Evolutionary conservation across 352 stramenopile genomes (phyloP).

Genomic region (Thraustotheca clavata): DNA sequence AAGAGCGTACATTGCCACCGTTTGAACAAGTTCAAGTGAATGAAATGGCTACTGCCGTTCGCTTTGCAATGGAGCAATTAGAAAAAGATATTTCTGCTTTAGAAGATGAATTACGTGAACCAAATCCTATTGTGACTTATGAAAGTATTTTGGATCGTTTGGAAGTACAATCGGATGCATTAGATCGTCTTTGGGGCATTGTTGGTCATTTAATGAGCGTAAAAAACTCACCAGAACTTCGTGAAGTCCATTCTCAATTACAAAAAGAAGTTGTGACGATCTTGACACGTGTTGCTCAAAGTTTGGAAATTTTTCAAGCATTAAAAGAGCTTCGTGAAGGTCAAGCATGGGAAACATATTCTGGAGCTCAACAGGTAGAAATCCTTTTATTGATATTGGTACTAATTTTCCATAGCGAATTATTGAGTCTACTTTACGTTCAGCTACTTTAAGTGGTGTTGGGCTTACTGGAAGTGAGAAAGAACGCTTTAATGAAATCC

Average conservation of each 20-base stretch:
- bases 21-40: slow-evolving; percentile 56
- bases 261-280: slow-evolving; percentile 92
- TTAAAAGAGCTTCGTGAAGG: slow-evolving; percentile 80
- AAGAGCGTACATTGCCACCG: slow-evolving; percentile 52
- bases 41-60: slow-evolving; percentile 56
- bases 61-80: slow-evolving; percentile 38
- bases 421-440: slow-evolving; percentile 82
- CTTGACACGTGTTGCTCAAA: slow-evolving; percentile 92
- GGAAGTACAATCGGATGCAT: slow-evolving; percentile 86
- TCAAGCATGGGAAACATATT: slow-evolving; percentile 45
- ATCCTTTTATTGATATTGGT: background rate
- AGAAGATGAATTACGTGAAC: slow-evolving; percentile 30
- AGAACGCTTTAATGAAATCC: slow-evolving; percentile 95
- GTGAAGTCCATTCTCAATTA: slow-evolving; percentile 90
- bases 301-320: slow-evolving; percentile 87
- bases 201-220: slow-evolving; percentile 96
- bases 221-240: slow-evolving; percentile 94
- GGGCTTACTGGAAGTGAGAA: slow-evolving; percentile 87
- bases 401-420: slow-evolving; percentile 41
- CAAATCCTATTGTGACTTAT: slow-evolving; percentile 47
- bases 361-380: slow-evolving; percentile 47
- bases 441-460: slow-evolving; percentile 90
- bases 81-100: slow-evolving; percentile 40
- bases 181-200: slow-evolving; percentile 94
- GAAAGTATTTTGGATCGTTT: slow-evolving; percentile 85